A percentile compares a stretch with the other conserved stretches of the same genome.
Conservation (phyloP, 495 filamentous ascomycete genomes). For the Massariosphaeria phaeospora region DNA sequence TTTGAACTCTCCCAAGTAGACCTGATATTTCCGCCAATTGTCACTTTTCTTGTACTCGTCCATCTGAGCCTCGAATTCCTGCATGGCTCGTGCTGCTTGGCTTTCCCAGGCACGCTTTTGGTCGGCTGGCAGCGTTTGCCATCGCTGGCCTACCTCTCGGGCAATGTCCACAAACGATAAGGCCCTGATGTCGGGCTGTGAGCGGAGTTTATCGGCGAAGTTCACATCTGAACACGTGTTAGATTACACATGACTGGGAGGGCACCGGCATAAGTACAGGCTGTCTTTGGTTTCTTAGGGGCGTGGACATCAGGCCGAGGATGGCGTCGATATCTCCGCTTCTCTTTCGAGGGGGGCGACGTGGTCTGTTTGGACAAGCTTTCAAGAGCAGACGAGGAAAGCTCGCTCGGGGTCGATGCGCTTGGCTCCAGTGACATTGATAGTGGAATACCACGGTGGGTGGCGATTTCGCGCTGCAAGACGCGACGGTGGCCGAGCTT, state of each 20-base stretch:
- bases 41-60: slow-evolving; percentile 35
- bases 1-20: slow-evolving; percentile 31
- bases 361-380: slow-evolving; percentile 5
- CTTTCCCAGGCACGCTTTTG: slow-evolving; percentile 31
- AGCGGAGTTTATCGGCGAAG: slow-evolving; percentile 36
- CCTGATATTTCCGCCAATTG: slow-evolving; percentile 27
- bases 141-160: slow-evolving; percentile 31
- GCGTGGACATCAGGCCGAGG: slow-evolving; percentile 33
- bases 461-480: slow-evolving; percentile 35
- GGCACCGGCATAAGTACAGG: slow-evolving; percentile 16
- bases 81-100: slow-evolving; percentile 29
- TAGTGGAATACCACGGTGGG: slow-evolving; percentile 18
- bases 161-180: slow-evolving; percentile 35
- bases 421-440: slow-evolving; percentile 9
- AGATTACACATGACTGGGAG: neutral
- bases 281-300: slow-evolving; percentile 37
- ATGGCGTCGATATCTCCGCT: slow-evolving; percentile 35
- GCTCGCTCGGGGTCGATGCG: neutral
- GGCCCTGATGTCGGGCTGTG: slow-evolving; percentile 19
- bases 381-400: slow-evolving; percentile 21
- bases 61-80: slow-evolving; percentile 31
- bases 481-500: slow-evolving; percentile 33
- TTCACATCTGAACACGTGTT: slow-evolving; percentile 32
- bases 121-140: slow-evolving; percentile 26
- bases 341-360: slow-evolving; percentile 8